Conservation (phyloP, 345 rosid species). For the Toxicodendron radicans region DNA sequence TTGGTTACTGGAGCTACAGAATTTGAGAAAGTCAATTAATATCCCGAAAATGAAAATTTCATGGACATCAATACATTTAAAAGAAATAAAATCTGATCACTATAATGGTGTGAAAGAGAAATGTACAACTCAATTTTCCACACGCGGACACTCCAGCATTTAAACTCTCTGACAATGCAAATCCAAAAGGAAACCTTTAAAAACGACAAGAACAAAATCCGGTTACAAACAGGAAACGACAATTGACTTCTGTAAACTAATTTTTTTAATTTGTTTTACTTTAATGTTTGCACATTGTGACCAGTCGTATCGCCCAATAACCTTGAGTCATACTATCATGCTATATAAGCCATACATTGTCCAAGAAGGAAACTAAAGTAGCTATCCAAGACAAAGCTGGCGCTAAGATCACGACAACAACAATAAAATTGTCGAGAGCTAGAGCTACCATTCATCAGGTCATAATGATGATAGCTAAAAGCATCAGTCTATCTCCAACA, state of each 20-base stretch:
- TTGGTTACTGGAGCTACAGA: too few relatives aligned
- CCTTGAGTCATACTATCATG: not conserved
- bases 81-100: not conserved
- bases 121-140: not conserved
- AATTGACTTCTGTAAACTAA: not conserved
- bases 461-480: not conserved
- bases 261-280: not conserved
- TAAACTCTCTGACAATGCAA: not conserved
- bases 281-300: not conserved
- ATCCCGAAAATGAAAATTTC: not conserved
- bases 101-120: not conserved
- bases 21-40: not conserved
- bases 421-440: not conserved
- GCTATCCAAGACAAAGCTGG: not conserved
- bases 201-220: not conserved
- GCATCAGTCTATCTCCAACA: not conserved
- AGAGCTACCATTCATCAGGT: not conserved
- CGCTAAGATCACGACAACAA: not conserved
- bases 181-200: constrained; percentile 4
- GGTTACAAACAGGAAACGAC: not conserved
- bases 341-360: not conserved
- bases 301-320: not conserved
- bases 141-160: not conserved
- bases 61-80: not conserved
- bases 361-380: constrained; percentile 9